phyloP scores from a whole-genome alignment of 495 filamentous ascomycete genomes.

The Aspergillus wentii region DNA sequence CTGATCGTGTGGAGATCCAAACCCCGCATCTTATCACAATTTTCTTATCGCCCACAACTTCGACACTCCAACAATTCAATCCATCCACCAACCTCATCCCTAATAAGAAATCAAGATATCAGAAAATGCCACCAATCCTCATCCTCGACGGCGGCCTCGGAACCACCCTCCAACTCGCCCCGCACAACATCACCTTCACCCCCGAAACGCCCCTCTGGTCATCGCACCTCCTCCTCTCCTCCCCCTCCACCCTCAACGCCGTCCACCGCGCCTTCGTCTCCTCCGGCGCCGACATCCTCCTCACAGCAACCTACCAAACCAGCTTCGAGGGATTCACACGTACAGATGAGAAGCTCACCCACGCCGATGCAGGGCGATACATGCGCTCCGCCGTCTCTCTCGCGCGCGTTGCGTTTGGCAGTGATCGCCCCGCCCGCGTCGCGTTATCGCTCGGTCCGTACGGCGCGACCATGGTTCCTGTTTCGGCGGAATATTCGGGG shows the following conservation, averaged over 20 bases:
- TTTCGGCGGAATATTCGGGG: conserved; percentile 58
- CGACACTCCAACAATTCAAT: no score
- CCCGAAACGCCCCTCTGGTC: conserved; percentile 59
- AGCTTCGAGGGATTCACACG: conserved; percentile 47
- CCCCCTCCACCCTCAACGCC: conserved; percentile 40
- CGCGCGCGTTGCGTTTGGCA: conserved; percentile 12
- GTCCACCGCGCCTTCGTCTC: conserved; percentile 50
- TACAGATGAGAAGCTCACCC: conserved; percentile 22
- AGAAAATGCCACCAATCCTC: conserved; percentile 26
- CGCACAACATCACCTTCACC: conserved; percentile 43
- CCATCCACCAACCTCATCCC: no score
- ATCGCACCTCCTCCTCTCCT: conserved; percentile 52
- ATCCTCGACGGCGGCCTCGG: conserved; percentile 65
- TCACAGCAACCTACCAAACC: conserved; percentile 63
- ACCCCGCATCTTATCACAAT: no score
- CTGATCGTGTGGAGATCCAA: no score
- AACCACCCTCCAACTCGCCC: conserved; percentile 54
- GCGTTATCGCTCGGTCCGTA: conserved; percentile 61
- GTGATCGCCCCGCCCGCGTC: conserved; percentile 13
- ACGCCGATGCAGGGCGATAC: conserved; percentile 12
- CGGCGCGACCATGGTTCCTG: conserved; percentile 58
- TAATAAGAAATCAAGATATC: no score
- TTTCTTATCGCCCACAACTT: no score
- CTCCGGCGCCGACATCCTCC: conserved; percentile 53
- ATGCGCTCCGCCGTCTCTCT: conserved; percentile 23